Conservation (phyloP, 257 asterid genomes). For the Solanum tarapatanum region DNA sequence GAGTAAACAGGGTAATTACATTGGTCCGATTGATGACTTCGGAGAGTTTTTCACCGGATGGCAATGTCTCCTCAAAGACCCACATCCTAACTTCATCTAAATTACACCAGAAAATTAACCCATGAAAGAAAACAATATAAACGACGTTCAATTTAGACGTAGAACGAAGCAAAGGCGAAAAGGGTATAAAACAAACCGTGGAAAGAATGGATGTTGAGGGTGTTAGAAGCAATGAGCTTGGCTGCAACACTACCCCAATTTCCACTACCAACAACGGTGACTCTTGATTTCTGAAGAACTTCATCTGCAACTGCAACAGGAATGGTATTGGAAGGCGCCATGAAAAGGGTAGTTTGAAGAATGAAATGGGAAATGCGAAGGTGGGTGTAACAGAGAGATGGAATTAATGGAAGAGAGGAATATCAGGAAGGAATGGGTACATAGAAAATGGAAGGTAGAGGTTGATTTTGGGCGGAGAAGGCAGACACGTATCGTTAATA, state of each 20-base stretch:
- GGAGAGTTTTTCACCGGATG: slow-evolving; percentile 57
- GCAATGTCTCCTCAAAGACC: slow-evolving; percentile 67
- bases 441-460: not conserved
- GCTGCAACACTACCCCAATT: slow-evolving; percentile 95
- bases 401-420: not conserved
- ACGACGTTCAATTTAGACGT: not conserved
- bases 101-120: not conserved
- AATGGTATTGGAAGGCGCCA: slow-evolving; percentile 25
- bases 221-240: slow-evolving; percentile 77
- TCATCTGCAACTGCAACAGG: not conserved
- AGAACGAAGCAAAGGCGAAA: no score
- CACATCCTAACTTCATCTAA: slow-evolving; percentile 83
- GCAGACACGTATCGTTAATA: not conserved
- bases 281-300: slow-evolving; percentile 30
- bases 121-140: not conserved
- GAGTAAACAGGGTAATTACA: slow-evolving; percentile 18
- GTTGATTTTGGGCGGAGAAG: slow-evolving; percentile 1
- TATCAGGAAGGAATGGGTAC: not conserved
- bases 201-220: slow-evolving; percentile 43
- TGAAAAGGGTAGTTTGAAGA: not conserved
- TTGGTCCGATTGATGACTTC: slow-evolving; percentile 55
- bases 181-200: slow-evolving; percentile 31
- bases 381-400: not conserved
- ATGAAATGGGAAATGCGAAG: not conserved
- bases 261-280: slow-evolving; percentile 82